Evolutionary conservation across 495 filamentous ascomycete genomes (phyloP), one percentile per base, ranked within the genome.

Genomic region (Daldinia caldariorum): DNA sequence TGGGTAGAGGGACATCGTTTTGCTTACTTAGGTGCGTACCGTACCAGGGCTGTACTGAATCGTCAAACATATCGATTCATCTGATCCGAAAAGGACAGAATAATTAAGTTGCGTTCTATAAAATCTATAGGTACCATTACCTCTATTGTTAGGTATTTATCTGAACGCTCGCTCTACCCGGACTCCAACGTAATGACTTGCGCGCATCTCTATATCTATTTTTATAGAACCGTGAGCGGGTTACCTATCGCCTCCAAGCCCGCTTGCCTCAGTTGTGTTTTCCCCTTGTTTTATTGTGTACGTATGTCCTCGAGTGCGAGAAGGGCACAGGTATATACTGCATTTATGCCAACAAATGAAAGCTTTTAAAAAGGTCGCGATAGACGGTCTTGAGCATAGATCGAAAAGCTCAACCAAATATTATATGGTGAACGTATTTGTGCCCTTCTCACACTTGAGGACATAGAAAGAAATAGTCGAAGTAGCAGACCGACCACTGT

Each of bases 91-190:
- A 32, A 16, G 7, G 14, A 35, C 0, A 39, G 32, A 43, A 18
- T 39, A 13, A 43, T 13, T 39, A 13, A 66, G 63, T 66, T 53
- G 63, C 63, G 55, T 51, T 65, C 55, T 66, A 66, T 66, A 53
- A 47, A 64, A 59, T 66, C 63, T 66, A 66, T 43, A n/a, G n/a
- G n/a, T n/a, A 8, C 0, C 12, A 13, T 59, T 20, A 14, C 12
- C 32, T 54, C 35, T 66, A 26, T 26, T 26, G 26, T 51, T 59
- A n/a, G n/a, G n/a, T 35, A 35, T 22, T 34, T 41, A 38, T 13
- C 10, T 14, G 13, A 58, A 50, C 62, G 20, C 10, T 32, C 32
- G n/a, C 9, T 35, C 39, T 43, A 34, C 20, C 43, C 4, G 12
- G 9, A 22, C 10, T 22, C 43, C n/a, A 16, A 22, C 2, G 10